A percentile compares a stretch with the other conserved stretches of the same genome.
phyloP scores from a whole-genome alignment of 1,284 basidiomycete species.

The Entoloma clypeatum region DNA sequence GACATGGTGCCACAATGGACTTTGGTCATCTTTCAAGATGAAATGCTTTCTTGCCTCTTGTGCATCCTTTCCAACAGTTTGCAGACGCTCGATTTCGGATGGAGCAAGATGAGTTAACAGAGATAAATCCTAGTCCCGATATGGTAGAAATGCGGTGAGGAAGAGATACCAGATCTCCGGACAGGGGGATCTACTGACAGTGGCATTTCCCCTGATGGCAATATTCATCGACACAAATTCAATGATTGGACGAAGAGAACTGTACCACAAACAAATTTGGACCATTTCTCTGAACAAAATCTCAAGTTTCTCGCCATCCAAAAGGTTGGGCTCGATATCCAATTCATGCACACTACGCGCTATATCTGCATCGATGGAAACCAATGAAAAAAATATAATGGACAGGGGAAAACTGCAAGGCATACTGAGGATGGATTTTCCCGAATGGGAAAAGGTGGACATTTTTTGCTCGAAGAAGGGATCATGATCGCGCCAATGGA shows the following conservation, averaged over 20 bases:
- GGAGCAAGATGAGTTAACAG: conserved; percentile 77
- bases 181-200: too few species aligned
- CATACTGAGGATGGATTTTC: conserved; percentile 72
- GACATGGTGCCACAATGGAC: conserved; percentile 73
- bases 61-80: conserved; percentile 76
- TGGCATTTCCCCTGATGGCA: conserved; percentile 72
- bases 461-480: conserved; percentile 84
- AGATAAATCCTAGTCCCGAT: conserved; percentile 64
- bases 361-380: conserved; percentile 45
- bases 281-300: conserved; percentile 82
- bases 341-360: conserved; percentile 67
- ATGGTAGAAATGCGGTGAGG: not conserved
- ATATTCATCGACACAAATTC: not conserved
- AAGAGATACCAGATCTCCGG: conserved; percentile 3
- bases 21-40: conserved; percentile 85
- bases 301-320: conserved; percentile 53
- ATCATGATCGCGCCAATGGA: conserved; percentile 78
- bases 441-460: conserved; percentile 80
- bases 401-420: conserved; percentile 11
- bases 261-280: conserved; percentile 83
- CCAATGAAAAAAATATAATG: conserved; percentile 5
- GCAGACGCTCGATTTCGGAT: conserved; percentile 80
- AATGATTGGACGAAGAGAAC: conserved; percentile 1
- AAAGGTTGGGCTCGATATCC: conserved; percentile 42
- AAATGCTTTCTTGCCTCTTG: conserved; percentile 72